Evolutionary conservation across 495 filamentous ascomycete genomes (phyloP), one percentile per base, ranked within the genome.

Genomic region (Aspergillus ellipticus): DNA sequence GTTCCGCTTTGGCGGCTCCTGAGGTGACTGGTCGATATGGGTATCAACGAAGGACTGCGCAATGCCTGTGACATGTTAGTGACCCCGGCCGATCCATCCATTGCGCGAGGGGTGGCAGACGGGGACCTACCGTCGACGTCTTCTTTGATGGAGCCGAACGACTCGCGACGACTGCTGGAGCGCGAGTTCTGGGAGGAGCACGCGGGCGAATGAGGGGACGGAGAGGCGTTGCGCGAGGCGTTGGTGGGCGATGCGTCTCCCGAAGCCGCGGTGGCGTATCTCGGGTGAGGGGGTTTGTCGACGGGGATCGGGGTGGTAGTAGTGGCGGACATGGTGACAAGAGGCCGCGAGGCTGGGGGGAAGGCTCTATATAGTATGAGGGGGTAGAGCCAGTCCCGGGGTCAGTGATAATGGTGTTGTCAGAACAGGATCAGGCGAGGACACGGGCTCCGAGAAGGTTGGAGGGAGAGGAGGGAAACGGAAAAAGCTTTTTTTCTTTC

Each of bases 11-110:
- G 80, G 77, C 42, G 66, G 54, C 22, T 78, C 65, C 45, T 71
- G 67, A 42, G 78, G 69, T 45, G 83, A 82, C 37, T 82, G 80
- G n/a, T 79, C 81, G 55, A 83, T 69, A 62, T 86, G 85, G 49
- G 82, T 83, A 61, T 81, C 80, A 33, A 87, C 83, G 61, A 92
- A 92, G 16, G 81, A 86, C 73, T 92, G 88, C 46, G 85, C 81
- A 51, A 89, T 79, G 56, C 77, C 79, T 81, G 61, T 16, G 43
- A 48, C 28, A 22, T 21, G 41, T 65, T 48, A 60, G 53, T 33
- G 28, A 19, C n/a, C 35, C 1, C 29, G 15, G 37, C 15, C 6
- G 20, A 26, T 15, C 37, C 20, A 24, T 31, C n/a, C 11, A 15
- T 37, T 13, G 13, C 50, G 26, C 10, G 43, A 33, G 46, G 33